A percentile compares a stretch with the other conserved stretches of the same genome.
phyloP scores from a whole-genome alignment of 176 grass and related monocot genomes.

The Thalia dealbata region DNA sequence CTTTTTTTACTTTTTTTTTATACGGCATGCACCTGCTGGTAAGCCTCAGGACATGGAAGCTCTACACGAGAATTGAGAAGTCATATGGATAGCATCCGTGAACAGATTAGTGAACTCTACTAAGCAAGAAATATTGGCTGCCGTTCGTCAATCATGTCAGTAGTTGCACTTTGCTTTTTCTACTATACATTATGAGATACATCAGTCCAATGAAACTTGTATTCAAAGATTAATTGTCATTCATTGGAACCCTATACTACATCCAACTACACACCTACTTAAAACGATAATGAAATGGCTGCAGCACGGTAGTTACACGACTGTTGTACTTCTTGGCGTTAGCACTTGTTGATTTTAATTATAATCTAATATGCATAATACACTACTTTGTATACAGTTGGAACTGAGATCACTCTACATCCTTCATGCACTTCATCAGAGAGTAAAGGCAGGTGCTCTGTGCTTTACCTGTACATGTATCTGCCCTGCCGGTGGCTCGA shows the following conservation, averaged over 20 bases:
- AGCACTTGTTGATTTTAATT: background rate
- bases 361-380: background rate
- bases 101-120: constrained; percentile 78
- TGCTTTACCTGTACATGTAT: constrained; percentile 67
- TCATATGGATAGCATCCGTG: constrained; percentile 68
- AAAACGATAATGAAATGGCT: background rate
- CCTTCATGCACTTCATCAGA: constrained; percentile 23
- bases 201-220: background rate
- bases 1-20: background rate
- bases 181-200: background rate
- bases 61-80: constrained; percentile 41
- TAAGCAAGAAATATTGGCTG: constrained; percentile 67
- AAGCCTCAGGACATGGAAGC: constrained; percentile 44
- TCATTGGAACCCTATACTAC: background rate
- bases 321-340: too few relatives aligned
- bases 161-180: background rate
- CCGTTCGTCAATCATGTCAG: constrained; percentile 68
- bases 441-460: constrained; percentile 54
- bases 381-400: constrained; percentile 18
- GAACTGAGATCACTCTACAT: constrained; percentile 29
- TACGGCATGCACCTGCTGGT: background rate
- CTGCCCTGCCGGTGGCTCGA: background rate
- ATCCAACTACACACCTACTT: background rate
- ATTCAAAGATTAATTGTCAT: too few relatives aligned
- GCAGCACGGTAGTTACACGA: background rate